Conservation (phyloP, 306 rosid genomes). For the Astragalus membranaceus region DNA sequence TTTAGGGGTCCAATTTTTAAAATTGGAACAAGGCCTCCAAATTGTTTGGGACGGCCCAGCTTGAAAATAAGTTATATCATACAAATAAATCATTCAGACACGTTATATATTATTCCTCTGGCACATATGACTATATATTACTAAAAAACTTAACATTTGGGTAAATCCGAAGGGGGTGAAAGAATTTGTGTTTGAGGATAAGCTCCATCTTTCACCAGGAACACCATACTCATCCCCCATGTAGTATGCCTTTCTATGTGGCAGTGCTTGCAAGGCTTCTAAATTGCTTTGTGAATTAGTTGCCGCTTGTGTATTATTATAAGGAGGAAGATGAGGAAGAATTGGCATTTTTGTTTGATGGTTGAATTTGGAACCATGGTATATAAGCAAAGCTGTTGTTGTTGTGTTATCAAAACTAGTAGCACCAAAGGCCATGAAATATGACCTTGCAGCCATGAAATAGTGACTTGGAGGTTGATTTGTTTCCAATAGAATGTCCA, state of each 20-base stretch:
- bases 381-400: constrained; percentile 37
- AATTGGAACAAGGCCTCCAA: no score
- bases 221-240: constrained; percentile 43
- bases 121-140: no score
- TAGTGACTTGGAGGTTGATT: constrained; percentile 35
- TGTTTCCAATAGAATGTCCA: constrained; percentile 44
- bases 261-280: constrained; percentile 46
- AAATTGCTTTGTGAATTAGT: constrained; percentile 29
- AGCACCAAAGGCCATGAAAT: constrained; percentile 22
- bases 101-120: no score
- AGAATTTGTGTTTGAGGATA: constrained; percentile 17
- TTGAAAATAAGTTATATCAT: no score
- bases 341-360: background rate
- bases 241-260: constrained; percentile 36
- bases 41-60: no score
- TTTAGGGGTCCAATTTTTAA: no score
- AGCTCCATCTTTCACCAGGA: constrained; percentile 37
- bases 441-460: constrained; percentile 50
- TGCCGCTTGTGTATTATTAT: constrained; percentile 40
- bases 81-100: no score
- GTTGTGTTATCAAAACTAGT: constrained; percentile 45
- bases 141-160: constrained; percentile 19
- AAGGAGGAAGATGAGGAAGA: constrained; percentile 39
- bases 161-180: constrained; percentile 14
- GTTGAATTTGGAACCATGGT: background rate